These are phyloP conservation scores for Ascochyta lentis DNA, from an alignment of 2,329 filamentous ascomycete genomes.

Conservation along the genomic window DNA sequence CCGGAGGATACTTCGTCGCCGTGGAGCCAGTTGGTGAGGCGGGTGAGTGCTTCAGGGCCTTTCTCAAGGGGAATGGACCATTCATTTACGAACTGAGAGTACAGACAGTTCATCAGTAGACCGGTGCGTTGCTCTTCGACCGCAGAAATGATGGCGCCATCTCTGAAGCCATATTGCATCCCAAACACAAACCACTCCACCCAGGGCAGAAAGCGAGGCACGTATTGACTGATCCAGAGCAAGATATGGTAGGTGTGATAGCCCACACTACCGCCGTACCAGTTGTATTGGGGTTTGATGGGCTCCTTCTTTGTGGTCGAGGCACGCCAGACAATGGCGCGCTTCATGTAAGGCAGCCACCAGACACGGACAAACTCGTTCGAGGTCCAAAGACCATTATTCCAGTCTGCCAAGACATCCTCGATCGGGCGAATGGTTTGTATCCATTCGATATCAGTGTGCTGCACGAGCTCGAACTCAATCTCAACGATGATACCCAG, in stretches of 20 bases:
- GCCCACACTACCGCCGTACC: conserved; percentile 82
- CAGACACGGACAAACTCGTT: conserved; percentile 92
- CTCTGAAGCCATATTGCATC: conserved; percentile 92
- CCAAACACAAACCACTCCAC: conserved; percentile 97
- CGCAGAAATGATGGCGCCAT: conserved; percentile 71
- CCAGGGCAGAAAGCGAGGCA: conserved; percentile 82
- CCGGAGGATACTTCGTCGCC: conserved; percentile 71
- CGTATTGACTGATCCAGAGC: conserved; percentile 77
- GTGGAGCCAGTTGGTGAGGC: conserved; percentile 87
- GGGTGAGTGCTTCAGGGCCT: conserved; percentile 83
- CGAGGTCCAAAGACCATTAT: conserved; percentile 76
- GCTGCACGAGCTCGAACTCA: conserved; percentile 79
- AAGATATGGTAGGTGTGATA: conserved; percentile 93
- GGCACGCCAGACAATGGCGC: conserved; percentile 90
- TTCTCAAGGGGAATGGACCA: conserved; percentile 89
- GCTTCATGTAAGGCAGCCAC: conserved; percentile 94
- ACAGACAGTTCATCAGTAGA: conserved; percentile 94
- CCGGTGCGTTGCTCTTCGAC: conserved; percentile 81
- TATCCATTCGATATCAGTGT: conserved; percentile 85
- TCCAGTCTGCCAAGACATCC: conserved; percentile 75
- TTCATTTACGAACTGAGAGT: conserved; percentile 98
- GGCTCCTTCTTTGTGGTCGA: conserved; percentile 72
- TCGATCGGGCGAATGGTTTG: conserved; percentile 77
- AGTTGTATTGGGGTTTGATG: conserved; percentile 68
- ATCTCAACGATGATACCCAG: conserved; percentile 91